Evolutionary conservation across 192 early-diverging fungal species (phyloP), one percentile per base, ranked within the genome.

Genomic region (Pilobolus umbonatus): DNA sequence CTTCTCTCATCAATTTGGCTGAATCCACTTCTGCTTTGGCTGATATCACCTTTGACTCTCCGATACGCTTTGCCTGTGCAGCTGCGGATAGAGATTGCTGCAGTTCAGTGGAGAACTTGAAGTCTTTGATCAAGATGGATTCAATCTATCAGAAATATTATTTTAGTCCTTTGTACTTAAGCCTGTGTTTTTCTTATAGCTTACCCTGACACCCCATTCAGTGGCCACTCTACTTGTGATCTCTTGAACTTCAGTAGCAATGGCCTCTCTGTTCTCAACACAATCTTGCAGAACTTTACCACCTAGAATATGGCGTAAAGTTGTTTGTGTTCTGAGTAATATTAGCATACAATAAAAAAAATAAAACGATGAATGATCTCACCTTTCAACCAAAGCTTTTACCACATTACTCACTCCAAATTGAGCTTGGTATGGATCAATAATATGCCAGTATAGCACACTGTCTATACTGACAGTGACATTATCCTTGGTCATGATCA

Each of bases 401-500:
- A 62, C 68, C n/a, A 95, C 89, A 59, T 93, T 74, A n/a, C 77
- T 75, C 8, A 96, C 90, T 14, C 88, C 82, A 73, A 85, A 97
- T 15, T 77, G 75, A 6, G 90, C 82, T 56, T 88, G 77, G 38
- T 88, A 94, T 5, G 90, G 90, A 54, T 92, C 88, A 19, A 81
- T 71, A 39, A 88, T 66, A 48, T 92, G 81, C 90, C 90, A 96
- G 60, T 88, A 95, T 0, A 96, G 71, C 0, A 96, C 91, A 8
- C 86, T 83, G 67, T 94, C 93, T 54, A 97, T 93, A 3, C 66
- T 67, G 26, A 93, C 81, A 25, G 79, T 85, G 51, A 94, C 89
- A 62, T 96, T 96, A 74, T 96, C 93, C 67, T 95, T 91, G 38
- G 90, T 92, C 73, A 92, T 88, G 55, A 95, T 87, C 7, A 77